phyloP scores from a whole-genome alignment of 768 basidiomycete species.

The Hypholoma fasciculare region DNA sequence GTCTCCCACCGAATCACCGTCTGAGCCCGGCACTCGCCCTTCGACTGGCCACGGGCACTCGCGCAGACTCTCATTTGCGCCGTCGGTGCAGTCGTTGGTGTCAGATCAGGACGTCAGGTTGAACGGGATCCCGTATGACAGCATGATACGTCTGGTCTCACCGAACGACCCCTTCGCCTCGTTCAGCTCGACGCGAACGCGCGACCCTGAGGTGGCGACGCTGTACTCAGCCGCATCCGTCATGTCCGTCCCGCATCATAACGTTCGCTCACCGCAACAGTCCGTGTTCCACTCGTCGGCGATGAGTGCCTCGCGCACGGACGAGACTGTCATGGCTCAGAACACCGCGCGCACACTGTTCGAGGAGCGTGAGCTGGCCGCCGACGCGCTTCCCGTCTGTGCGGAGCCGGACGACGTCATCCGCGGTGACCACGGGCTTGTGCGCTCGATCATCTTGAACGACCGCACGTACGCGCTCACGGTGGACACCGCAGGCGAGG shows the following conservation, averaged over 20 bases:
- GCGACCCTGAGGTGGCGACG: conserved; percentile 81
- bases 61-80: conserved; percentile 26
- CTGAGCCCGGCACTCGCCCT: conserved; percentile 28
- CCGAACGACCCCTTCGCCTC: conserved; percentile 62
- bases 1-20: conserved; percentile 8
- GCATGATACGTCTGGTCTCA: conserved; percentile 67
- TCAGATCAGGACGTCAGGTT: conserved; percentile 38
- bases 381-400: conserved; percentile 65
- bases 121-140: conserved; percentile 70
- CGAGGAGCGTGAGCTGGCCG: conserved; percentile 77
- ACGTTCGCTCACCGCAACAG: conserved; percentile 23
- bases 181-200: conserved; percentile 36
- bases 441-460: conserved; percentile 80
- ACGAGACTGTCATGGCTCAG: conserved; percentile 34
- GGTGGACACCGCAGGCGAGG: conserved; percentile 84
- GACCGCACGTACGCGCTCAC: conserved; percentile 90
- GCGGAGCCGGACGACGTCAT: conserved; percentile 69
- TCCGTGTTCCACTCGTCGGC: conserved; percentile 27
- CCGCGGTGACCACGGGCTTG: conserved; percentile 75
- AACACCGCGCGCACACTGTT: conserved; percentile 49
- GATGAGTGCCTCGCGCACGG: conserved; percentile 33
- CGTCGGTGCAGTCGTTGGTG: conserved; percentile 34
- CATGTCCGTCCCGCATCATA: conserved; percentile 52
- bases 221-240: conserved; percentile 86
- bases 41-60: conserved; percentile 27